Evolutionary conservation across 306 rosid species (phyloP).

Genomic region (Pterocarpus macrocarpus): DNA sequence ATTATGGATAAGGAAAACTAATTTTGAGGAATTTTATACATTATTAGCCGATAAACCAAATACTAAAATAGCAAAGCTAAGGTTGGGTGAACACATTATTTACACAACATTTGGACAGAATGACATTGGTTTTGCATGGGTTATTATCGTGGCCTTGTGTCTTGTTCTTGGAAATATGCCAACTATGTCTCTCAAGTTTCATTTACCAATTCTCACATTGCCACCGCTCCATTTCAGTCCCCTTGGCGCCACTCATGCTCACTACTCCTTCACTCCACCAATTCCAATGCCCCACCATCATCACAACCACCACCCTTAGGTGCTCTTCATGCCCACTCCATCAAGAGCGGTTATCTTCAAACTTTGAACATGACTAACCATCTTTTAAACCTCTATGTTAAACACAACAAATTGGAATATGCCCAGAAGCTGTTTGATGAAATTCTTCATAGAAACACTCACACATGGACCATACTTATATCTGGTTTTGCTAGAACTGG

Average conservation of each 20-base stretch:
- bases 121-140: constrained; percentile 30
- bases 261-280: constrained; percentile 29
- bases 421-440: constrained; percentile 80
- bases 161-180: constrained; percentile 31
- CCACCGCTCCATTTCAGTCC: constrained; percentile 47
- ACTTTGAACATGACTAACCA: constrained; percentile 54
- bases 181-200: constrained; percentile 19
- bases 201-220: constrained; percentile 25
- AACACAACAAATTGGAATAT: constrained; percentile 57
- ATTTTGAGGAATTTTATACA: too few relatives aligned
- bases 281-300: constrained; percentile 4
- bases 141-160: constrained; percentile 29
- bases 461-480: constrained; percentile 78
- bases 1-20: too few relatives aligned
- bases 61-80: too few relatives aligned
- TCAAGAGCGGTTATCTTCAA: constrained; percentile 65
- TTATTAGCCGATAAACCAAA: too few relatives aligned
- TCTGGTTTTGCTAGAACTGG: constrained; percentile 73
- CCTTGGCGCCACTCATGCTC: constrained; percentile 52
- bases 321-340: constrained; percentile 64
- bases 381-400: constrained; percentile 49
- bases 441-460: constrained; percentile 64
- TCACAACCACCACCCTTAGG: constrained; percentile 17
- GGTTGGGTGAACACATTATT: too few relatives aligned
- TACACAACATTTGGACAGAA: background rate